Evolutionary conservation across 2,329 filamentous ascomycete genomes (phyloP), one percentile per base, ranked within the genome.

Genomic region (Sporothrix euskadiensis): DNA sequence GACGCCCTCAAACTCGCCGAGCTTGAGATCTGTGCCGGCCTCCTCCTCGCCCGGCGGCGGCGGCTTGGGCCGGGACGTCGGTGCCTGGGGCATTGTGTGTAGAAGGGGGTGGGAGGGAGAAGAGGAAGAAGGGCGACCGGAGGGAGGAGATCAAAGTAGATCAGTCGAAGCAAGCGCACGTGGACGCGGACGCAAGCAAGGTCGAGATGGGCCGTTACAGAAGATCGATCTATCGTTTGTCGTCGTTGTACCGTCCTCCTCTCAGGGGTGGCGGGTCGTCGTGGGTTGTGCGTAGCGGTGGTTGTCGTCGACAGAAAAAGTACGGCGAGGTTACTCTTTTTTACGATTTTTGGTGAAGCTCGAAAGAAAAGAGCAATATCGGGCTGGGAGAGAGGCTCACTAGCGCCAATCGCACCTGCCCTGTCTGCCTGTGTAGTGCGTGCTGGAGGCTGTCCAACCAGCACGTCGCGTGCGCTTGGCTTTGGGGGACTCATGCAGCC

Each of bases 1-100:
- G 77, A 97, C 94, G 79, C 95, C 87, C 78, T 97, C 90, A 83
- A 98, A 98, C 81, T 98, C 95, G 83, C 96, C 96, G 12, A 99
- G 91, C 81, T 91, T 92, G 76, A 98, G 89, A 72, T 90, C 89
- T 8, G 89, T 85, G 69, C 91, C 90, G 32, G 95, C 94, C 84
- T 98, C 94, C 82, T 98, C 95, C 81, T 97, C 94, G 80, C 92
- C 92, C 73, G 89, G 87, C 66, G 88, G 88, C 61, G 86, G 84
- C 76, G 90, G 91, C 83, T 92, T 93, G 75, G 87, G 86, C 74
- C 92, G 90, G 72, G 90, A 90, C 39, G 88, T 89, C 47, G 83
- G 83, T 59, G 82, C 81, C 75, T 83, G 83, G 77, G 83, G 80
- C 76, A 83, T 82, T 77, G 80, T 81, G 71, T 16, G 19, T 57